phyloP scores from a whole-genome alignment of 345 rosid species.

The Chamaenerion angustifolium region DNA sequence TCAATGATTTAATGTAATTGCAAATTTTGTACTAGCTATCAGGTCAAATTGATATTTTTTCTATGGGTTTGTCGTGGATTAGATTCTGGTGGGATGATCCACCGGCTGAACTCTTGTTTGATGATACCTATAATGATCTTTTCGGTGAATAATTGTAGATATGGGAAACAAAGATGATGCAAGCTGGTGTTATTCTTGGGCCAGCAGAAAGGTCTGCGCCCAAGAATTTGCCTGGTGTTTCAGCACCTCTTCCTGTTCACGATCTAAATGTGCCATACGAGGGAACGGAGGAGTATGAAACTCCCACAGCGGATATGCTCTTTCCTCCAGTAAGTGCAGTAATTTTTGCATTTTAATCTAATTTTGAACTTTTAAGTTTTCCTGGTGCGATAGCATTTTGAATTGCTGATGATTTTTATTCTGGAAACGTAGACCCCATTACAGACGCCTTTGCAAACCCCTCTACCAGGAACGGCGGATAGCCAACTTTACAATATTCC shows the following conservation, averaged over 20 bases:
- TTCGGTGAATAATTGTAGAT: conserved; percentile 20
- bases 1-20: too few species aligned
- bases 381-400: not conserved
- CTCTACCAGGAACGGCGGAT: conserved; percentile 55
- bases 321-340: conserved; percentile 64
- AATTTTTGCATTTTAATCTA: not conserved
- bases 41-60: not conserved
- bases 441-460: conserved; percentile 78
- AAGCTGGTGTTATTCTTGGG: conserved; percentile 57
- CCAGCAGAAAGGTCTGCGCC: conserved; percentile 56
- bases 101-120: too few species aligned
- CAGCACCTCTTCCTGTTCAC: conserved; percentile 46
- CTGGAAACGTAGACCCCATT: conserved; percentile 54
- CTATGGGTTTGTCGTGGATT: not conserved
- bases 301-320: conserved; percentile 93
- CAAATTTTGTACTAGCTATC: too few species aligned
- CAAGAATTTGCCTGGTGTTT: conserved; percentile 47
- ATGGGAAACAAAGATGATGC: conserved; percentile 96
- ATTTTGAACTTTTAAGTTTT: not conserved
- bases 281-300: conserved; percentile 87
- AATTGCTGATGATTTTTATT: conserved; percentile 8
- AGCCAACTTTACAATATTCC: conserved; percentile 79
- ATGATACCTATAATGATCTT: not conserved
- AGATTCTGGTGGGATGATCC: too few species aligned
- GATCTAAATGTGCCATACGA: conserved; percentile 96